phyloP scores from a whole-genome alignment of 148 eudicot genomes.

The Nyssa sinensis region DNA sequence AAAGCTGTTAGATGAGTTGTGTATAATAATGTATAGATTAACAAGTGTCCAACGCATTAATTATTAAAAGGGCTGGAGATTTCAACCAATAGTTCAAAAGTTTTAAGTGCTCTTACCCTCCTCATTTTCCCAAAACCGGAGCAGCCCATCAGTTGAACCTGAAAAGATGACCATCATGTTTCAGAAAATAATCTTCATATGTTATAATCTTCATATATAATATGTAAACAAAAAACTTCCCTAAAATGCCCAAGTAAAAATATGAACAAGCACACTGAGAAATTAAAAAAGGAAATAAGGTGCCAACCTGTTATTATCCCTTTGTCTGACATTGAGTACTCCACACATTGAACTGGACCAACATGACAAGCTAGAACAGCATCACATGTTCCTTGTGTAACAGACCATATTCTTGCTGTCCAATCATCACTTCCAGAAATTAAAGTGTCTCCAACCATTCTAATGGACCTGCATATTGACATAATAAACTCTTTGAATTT shows the following conservation, averaged over 20 bases:
- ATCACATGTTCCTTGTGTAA: conserved; percentile 91
- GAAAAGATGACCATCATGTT: conserved; percentile 20
- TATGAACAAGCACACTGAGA: too few species aligned
- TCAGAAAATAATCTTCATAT: conserved; percentile 14
- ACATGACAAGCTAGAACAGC: conserved; percentile 92
- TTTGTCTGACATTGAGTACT: conserved; percentile 73
- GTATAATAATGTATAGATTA: background rate
- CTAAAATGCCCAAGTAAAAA: background rate
- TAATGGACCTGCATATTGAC: conserved; percentile 52
- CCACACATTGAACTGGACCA: conserved; percentile 78
- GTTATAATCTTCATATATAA: background rate
- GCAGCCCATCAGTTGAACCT: conserved; percentile 84
- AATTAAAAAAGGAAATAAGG: background rate
- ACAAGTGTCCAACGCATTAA: background rate
- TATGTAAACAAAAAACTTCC: background rate
- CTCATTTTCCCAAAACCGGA: conserved; percentile 90
- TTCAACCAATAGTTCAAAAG: background rate
- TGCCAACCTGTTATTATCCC: conserved; percentile 72
- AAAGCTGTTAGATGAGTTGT: background rate
- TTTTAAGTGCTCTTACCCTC: conserved; percentile 52
- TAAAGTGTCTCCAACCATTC: conserved; percentile 91
- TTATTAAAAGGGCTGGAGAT: background rate
- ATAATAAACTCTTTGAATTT: background rate
- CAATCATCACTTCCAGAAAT: conserved; percentile 96
- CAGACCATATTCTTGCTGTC: conserved; percentile 97